Percentiles rank a stretch among this genome's conserved stretches.
phyloP scores from a whole-genome alignment of 805 yeast genomes.

The Cyberlindnera maritima region DNA sequence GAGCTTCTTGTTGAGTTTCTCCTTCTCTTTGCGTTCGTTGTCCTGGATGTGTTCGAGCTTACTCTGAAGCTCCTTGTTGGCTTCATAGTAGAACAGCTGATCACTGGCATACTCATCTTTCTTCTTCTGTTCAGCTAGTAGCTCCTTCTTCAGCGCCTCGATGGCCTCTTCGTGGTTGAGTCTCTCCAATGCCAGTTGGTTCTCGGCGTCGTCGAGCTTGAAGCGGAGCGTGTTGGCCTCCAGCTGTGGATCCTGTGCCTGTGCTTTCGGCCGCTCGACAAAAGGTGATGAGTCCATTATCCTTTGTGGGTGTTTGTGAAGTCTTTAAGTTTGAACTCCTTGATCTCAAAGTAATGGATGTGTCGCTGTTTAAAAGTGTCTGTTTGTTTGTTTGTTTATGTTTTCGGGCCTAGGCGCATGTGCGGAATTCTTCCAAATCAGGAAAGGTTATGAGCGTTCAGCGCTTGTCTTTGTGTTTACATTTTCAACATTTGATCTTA shows the following conservation, averaged over 20 bases:
- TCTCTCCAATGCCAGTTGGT: conserved; percentile 36
- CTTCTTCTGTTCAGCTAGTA: conserved; percentile 20
- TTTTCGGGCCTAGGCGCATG: neutral
- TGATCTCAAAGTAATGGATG: no score
- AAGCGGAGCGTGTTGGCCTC: conserved; percentile 33
- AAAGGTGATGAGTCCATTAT: conserved; percentile 33
- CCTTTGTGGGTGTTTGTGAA: neutral
- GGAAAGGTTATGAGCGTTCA: no score
- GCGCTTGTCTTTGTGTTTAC: no score
- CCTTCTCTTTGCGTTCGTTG: conserved; percentile 23
- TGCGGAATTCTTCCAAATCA: neutral
- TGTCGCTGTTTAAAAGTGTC: no score
- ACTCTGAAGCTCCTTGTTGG: conserved; percentile 30
- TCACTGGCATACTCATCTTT: conserved; percentile 26
- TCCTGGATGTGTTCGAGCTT: conserved; percentile 28
- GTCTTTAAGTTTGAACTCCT: no score
- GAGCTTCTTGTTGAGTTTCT: conserved; percentile 22
- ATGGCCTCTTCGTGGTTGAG: conserved; percentile 31
- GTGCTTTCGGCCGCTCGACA: conserved; percentile 31
- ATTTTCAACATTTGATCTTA: no score
- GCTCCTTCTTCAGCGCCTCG: conserved; percentile 28
- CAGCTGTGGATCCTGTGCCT: conserved; percentile 3
- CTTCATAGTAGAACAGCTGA: conserved; percentile 35
- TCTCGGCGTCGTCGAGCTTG: conserved; percentile 35
- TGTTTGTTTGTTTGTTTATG: neutral